These are phyloP conservation scores for Lipomyces sp. DNA, from an alignment of 805 yeast genomes.

Conservation along the genomic window DNA sequence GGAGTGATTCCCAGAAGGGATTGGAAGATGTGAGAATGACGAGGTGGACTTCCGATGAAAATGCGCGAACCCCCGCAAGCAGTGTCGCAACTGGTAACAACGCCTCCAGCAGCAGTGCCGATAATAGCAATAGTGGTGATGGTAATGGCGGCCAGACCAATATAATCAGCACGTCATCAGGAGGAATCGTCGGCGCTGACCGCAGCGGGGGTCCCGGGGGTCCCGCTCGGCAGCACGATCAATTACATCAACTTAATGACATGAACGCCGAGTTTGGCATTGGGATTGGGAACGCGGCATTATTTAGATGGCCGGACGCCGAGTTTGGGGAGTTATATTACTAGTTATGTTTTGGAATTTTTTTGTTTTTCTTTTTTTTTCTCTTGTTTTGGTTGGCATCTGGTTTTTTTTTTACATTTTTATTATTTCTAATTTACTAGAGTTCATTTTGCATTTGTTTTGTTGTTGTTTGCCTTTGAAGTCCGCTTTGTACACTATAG, in stretches of 20 bases:
- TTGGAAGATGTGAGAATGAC: too few species aligned
- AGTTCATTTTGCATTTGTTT: too few species aligned
- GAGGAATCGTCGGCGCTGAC: too few species aligned
- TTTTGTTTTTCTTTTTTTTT: not conserved
- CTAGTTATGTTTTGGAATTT: not conserved
- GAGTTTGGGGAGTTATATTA: constrained; percentile 24
- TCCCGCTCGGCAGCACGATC: not conserved
- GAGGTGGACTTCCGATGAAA: too few species aligned
- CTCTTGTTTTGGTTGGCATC: not conserved
- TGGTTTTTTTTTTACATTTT: not conserved
- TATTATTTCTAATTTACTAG: too few species aligned
- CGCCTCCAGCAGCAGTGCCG: not conserved
- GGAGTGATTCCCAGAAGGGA: too few species aligned
- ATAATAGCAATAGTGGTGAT: not conserved
- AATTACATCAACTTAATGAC: constrained; percentile 8
- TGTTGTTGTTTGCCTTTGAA: too few species aligned
- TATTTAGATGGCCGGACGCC: constrained; percentile 20
- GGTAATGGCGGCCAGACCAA: constrained; percentile 1
- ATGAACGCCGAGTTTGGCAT: constrained; percentile 18
- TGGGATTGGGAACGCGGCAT: constrained; percentile 21
- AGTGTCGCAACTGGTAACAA: not conserved
- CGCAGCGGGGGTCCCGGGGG: not conserved
- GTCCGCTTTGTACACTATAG: too few species aligned
- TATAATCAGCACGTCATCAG: too few species aligned
- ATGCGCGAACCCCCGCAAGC: too few species aligned